Base-by-base conservation (phyloP, 805 yeast genomes). In the Saccharomycopsis microspora region DNA sequence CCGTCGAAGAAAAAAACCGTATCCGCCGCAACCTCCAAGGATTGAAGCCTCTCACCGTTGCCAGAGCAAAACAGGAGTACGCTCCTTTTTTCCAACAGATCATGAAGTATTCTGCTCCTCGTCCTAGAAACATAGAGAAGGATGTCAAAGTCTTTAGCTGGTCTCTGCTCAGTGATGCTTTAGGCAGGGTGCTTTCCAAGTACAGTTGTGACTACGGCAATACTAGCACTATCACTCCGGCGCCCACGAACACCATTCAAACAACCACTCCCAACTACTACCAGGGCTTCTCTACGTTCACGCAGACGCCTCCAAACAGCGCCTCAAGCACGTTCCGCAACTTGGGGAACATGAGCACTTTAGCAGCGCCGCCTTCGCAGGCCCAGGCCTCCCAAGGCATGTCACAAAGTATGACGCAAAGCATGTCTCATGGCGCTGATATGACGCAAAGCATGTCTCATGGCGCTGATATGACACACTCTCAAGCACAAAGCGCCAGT, bases 111-210 rank as follows among this genome's bases (percentile, higher is more conserved):
- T 74, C 72, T 34, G 70, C 69, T 46, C 87, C 87, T 3, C 68
- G 77, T 54, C 86, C 86, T 4, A 64, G 86, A 38, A 79, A 79
- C 54, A 81, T 81, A 42, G 85, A 78, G 55, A 81, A 81, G 58
- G 83, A 80, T 57, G 74, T 80, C 51, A 80, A 80, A 58, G 85
- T 80, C 3, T 75, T 80, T 55, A 64, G 66, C 31, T 80, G 87
- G 87, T 56, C 59, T 19, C 66, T 69, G 40, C 61, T 80, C 30
- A 70, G 65, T 39, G 66, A 62, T 32, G 86, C 85, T 0, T 56
- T 80, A 43, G 60, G 64, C 29, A 79, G 75, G 57, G 80, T 80
- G n/a, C 66, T 78, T 32, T 64, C 76, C 34, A 81, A 80, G 60
- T 81, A 80, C 57, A 39, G 45, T 27, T 49, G 52, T 36, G 51